These are phyloP conservation scores for Fusarium oxysporum DNA, from an alignment of 2,329 filamentous ascomycete genomes.

Conservation along the genomic window DNA sequence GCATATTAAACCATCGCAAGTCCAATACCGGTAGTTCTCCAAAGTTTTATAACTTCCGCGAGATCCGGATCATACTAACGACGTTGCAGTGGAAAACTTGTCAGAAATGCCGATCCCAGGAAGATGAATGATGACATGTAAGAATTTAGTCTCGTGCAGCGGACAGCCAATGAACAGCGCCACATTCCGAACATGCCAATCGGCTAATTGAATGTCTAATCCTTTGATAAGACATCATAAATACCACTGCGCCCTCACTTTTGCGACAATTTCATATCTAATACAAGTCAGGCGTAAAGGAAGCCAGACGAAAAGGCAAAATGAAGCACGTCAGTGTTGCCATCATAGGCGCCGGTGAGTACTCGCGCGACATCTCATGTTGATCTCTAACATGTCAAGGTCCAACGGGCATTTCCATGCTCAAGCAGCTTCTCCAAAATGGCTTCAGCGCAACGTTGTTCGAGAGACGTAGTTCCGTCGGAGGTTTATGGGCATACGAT, in stretches of 20 bases:
- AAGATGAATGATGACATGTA: not conserved
- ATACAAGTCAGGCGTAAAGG: rapidly evolving
- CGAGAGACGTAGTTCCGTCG: slow-evolving; percentile 7
- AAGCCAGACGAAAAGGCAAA: not conserved
- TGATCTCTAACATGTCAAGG: not conserved
- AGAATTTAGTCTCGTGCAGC: not conserved
- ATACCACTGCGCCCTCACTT: not conserved
- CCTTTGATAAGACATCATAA: not conserved
- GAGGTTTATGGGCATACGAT: slow-evolving; percentile 16
- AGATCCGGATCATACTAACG: too few species aligned
- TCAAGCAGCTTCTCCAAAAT: slow-evolving; percentile 23
- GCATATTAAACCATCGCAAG: too few species aligned
- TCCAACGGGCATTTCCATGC: slow-evolving; percentile 26
- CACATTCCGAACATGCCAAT: not conserved
- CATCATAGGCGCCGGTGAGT: slow-evolving; percentile 8
- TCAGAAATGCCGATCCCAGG: not conserved
- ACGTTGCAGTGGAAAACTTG: not conserved
- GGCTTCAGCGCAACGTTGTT: slow-evolving; percentile 13
- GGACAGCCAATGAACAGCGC: not conserved
- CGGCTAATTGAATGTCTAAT: not conserved
- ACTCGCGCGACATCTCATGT: rapidly evolving
- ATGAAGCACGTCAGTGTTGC: slow-evolving; percentile 7
- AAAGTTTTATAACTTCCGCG: not conserved
- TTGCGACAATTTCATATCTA: rapidly evolving
- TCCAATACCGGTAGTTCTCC: not conserved